Evolutionary conservation across 805 yeast species (phyloP), one percentile per base, ranked within the genome.

Genomic region (Suhomyces faveliae): DNA sequence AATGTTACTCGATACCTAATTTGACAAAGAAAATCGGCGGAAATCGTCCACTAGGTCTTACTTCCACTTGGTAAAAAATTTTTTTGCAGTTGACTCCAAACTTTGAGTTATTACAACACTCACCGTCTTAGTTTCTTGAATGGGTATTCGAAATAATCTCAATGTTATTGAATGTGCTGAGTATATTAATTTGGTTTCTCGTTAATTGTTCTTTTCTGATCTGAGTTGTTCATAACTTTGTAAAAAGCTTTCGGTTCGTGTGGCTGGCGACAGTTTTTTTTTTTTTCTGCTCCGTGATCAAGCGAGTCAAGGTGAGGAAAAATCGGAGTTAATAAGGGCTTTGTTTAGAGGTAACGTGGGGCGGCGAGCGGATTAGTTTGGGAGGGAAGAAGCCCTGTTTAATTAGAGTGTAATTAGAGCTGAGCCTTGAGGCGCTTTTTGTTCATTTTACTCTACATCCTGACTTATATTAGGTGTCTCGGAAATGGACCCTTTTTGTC

Each of bases 231-330:
- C 37, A 33, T 33, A 15, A 15, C 37, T 17, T 17, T 17, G 3
- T 33, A 15, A 33, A 33, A 33, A 33, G n/a, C 37, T 33, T 17
- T 33, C 37, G 37, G 21, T 33, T 33, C 37, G 37, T 33, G 37
- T 39, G 29, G 37, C 37, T 33, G 37, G 37, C 37, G 21, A 13
- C 42, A 39, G 29, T 19, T 40, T 40, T 40, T 39, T 24, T 39
- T 24, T n/a, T 40, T 42, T 42, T 42, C 21, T 42, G 29, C 44
- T 19, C 44, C 37, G 44, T 42, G 44, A 42, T 42, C 38, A 42
- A 33, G 37, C 37, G 37, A 33, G 37, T 15, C 37, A 33, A 33
- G 4, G 21, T 20, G 37, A 33, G 37, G 19, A 33, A 33, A 33
- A 33, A 33, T 33, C 37, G 37, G 21, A 33, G 15, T 12, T 17